Conservation (phyloP, 75 land plant species). For the Sequoiadendron giganteum region DNA sequence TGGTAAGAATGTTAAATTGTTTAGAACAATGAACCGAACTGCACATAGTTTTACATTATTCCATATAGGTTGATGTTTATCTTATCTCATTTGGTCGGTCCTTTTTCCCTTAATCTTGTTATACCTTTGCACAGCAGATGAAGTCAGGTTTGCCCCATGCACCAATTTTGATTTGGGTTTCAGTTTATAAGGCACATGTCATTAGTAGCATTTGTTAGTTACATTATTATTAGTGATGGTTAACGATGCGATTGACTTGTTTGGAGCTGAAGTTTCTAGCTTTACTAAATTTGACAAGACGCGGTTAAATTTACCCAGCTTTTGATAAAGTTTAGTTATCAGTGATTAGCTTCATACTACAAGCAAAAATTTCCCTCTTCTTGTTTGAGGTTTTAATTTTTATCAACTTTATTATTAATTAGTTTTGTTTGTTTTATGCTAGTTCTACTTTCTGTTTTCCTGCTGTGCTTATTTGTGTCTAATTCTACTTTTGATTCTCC, state of each 20-base stretch:
- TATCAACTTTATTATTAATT: not conserved
- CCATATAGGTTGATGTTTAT: not conserved
- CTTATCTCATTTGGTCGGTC: not conserved
- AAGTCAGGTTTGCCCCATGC: not conserved
- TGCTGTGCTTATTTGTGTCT: not conserved
- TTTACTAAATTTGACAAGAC: not conserved
- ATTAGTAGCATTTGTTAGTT: not conserved
- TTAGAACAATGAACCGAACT: not conserved
- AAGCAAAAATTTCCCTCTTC: not conserved
- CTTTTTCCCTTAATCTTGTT: not conserved
- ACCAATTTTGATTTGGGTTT: not conserved
- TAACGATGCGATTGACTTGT: not conserved
- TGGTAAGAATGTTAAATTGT: not conserved
- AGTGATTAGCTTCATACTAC: not conserved
- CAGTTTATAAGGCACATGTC: not conserved
- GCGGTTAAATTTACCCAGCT: not conserved
- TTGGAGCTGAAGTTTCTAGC: not conserved
- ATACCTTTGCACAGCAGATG: not conserved
- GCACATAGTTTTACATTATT: not conserved
- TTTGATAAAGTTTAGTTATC: not conserved
- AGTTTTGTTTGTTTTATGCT: not conserved
- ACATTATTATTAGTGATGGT: not conserved
- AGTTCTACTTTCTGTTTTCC: not conserved
- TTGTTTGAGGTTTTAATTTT: not conserved
- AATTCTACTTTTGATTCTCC: not conserved